Conservation (phyloP, 176 grass and related monocot genomes). For the Oryza brachyantha region DNA sequence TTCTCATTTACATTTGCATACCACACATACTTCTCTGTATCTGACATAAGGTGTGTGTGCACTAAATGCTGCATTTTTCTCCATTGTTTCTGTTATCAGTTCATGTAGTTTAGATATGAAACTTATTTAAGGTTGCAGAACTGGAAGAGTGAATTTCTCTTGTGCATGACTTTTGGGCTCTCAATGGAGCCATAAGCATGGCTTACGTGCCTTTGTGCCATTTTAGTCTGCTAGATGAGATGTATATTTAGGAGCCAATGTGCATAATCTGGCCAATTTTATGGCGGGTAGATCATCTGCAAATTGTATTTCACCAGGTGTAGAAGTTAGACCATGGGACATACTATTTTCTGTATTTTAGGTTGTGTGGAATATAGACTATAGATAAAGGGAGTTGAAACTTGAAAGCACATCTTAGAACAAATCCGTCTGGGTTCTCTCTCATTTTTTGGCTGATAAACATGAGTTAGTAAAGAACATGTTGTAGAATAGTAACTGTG, state of each 20-base stretch:
- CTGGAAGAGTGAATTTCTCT: not conserved
- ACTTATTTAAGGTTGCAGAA: slow-evolving; percentile 11
- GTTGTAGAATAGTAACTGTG: not conserved
- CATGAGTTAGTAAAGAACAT: not conserved
- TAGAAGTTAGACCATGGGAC: not conserved
- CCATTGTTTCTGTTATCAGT: not conserved
- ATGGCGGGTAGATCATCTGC: not conserved
- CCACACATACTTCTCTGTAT: slow-evolving; percentile 77
- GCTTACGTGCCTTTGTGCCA: not conserved
- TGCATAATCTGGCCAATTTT: not conserved
- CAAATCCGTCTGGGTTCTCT: not conserved
- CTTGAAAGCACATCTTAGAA: not conserved
- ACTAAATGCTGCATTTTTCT: slow-evolving; percentile 21
- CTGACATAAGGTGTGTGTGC: slow-evolving; percentile 50
- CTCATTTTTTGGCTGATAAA: not conserved
- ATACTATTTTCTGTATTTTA: not conserved
- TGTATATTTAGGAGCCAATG: not conserved
- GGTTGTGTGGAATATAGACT: not conserved
- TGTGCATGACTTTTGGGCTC: slow-evolving; percentile 5
- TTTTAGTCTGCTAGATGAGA: slow-evolving; percentile 5
- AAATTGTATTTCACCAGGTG: not conserved
- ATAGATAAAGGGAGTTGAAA: not conserved
- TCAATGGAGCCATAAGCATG: slow-evolving; percentile 1
- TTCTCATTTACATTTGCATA: slow-evolving; percentile 92
- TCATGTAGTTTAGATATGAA: slow-evolving; percentile 3